Evolutionary conservation across 441 rosid genomes (phyloP).

Genomic region (Eruca vesicaria): DNA sequence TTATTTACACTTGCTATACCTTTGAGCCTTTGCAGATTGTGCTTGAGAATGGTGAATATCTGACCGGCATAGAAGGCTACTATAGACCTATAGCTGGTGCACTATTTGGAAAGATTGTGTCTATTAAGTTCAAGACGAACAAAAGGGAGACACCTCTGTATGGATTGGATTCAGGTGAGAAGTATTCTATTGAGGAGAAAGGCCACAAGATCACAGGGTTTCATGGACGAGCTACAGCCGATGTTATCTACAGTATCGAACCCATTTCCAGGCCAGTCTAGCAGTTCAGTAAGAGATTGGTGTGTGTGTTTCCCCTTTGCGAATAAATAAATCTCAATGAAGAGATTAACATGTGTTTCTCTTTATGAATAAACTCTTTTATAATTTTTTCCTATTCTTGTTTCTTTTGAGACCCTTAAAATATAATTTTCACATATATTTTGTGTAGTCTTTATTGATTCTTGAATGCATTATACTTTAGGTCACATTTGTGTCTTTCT

Average conservation of each 20-base stretch:
- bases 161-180: slow-evolving; percentile 22
- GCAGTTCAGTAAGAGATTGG: neutral
- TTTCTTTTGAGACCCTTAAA: neutral
- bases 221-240: neutral
- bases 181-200: slow-evolving; percentile 7
- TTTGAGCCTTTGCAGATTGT: slow-evolving; percentile 11
- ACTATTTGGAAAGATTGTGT: neutral
- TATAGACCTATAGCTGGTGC: neutral
- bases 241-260: neutral
- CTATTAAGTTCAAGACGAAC: slow-evolving; percentile 27
- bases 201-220: neutral
- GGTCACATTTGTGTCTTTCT: no score
- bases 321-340: neutral
- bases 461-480: no score
- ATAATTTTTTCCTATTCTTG: neutral
- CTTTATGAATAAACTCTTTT: neutral
- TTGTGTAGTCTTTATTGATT: neutral
- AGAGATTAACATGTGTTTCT: neutral
- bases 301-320: neutral
- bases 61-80: slow-evolving; percentile 8
- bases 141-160: slow-evolving; percentile 12
- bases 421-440: neutral
- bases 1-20: neutral
- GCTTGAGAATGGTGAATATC: slow-evolving; percentile 27
- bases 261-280: neutral